These are phyloP conservation scores for Geranium brycei DNA, from an alignment of 345 rosid genomes.

Conservation along the genomic window DNA sequence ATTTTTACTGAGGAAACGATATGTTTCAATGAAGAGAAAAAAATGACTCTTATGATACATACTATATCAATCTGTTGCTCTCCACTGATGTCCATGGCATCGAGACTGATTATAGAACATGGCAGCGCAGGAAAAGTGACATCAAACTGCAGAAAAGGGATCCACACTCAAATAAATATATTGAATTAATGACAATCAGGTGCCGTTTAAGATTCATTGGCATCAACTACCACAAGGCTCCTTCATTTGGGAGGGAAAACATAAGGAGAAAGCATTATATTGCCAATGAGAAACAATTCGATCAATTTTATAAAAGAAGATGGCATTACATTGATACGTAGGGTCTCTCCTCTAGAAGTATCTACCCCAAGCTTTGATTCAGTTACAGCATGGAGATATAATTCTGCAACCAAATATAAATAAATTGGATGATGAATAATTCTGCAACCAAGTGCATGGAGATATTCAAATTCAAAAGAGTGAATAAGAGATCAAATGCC, in stretches of 20 bases:
- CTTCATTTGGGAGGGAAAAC: neutral
- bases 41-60: neutral
- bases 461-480: neutral
- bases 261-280: neutral
- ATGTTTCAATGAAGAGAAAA: neutral
- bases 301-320: neutral
- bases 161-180: neutral
- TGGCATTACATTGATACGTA: conserved; percentile 67
- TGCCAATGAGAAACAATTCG: neutral
- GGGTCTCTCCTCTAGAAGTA: conserved; percentile 82
- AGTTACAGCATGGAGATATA: conserved; percentile 68
- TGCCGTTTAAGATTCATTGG: neutral
- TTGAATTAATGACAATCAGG: neutral
- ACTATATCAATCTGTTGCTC: neutral
- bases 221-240: neutral
- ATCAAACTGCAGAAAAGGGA: conserved; percentile 31
- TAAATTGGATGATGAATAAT: neutral
- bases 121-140: neutral
- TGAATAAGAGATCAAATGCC: neutral
- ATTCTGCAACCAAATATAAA: conserved; percentile 32
- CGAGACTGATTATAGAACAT: conserved; percentile 1
- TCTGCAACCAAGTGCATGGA: neutral
- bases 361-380: conserved; percentile 94
- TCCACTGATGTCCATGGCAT: conserved; percentile 2
- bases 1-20: too few relatives aligned